Conservation (phyloP, 1,284 basidiomycete species). For the Thecaphora thlaspeos region DNA sequence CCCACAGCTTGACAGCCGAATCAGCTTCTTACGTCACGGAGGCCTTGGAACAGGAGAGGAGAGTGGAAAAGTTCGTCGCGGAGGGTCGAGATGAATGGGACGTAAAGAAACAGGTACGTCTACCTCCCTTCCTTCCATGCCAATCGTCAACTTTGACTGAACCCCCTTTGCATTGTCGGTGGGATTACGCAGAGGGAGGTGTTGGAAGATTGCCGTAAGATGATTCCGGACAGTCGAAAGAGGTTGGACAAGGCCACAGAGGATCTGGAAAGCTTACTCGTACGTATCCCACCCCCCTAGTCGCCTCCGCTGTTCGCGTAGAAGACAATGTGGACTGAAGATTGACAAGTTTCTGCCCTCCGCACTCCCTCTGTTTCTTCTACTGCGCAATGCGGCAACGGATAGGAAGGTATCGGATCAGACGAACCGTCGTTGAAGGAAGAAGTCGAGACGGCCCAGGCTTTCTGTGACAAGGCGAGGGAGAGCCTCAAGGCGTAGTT, state of each 20-base stretch:
- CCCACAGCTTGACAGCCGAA: slow-evolving; percentile 38
- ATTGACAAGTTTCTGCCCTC: too few relatives aligned
- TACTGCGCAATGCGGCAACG: too few relatives aligned
- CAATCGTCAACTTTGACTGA: background rate
- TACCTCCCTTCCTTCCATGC: background rate
- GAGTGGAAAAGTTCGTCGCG: slow-evolving; percentile 24
- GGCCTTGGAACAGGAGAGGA: slow-evolving; percentile 25
- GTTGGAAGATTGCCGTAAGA: slow-evolving; percentile 35
- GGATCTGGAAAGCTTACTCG: slow-evolving; percentile 29
- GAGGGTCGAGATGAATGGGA: slow-evolving; percentile 42
- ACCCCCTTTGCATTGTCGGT: background rate
- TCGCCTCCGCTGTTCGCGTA: background rate
- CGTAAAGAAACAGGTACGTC: slow-evolving; percentile 43
- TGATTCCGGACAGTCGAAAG: slow-evolving; percentile 45
- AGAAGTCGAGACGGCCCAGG: too few relatives aligned
- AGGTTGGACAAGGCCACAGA: slow-evolving; percentile 25
- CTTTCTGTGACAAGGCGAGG: too few relatives aligned
- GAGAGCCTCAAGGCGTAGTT: too few relatives aligned
- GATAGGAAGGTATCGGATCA: too few relatives aligned
- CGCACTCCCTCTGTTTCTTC: too few relatives aligned
- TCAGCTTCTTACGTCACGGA: slow-evolving; percentile 35
- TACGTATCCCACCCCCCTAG: slow-evolving; percentile 10
- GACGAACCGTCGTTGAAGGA: too few relatives aligned
- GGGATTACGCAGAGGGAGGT: slow-evolving; percentile 16
- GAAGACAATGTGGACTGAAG: too few relatives aligned